Percentiles rank a stretch among this genome's conserved stretches.
These are phyloP conservation scores for Tylopilus subfusipes DNA, from an alignment of 768 basidiomycete genomes.

Conservation along the genomic window DNA sequence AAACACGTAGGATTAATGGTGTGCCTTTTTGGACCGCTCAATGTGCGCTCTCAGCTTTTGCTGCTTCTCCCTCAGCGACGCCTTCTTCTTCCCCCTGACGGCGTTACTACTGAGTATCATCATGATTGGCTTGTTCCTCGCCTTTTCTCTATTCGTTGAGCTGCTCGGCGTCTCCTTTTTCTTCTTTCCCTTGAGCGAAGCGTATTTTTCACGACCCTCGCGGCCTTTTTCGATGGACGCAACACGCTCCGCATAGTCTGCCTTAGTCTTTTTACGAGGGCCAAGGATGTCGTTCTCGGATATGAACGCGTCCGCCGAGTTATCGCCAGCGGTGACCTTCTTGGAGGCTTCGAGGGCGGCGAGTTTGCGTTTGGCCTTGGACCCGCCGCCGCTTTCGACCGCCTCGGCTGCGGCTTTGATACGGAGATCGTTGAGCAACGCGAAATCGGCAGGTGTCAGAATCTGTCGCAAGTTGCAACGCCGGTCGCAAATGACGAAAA, in stretches of 20 bases:
- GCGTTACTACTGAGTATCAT: slow-evolving; percentile 79
- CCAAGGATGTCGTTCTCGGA: slow-evolving; percentile 92
- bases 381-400: slow-evolving; percentile 66
- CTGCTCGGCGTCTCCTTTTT: slow-evolving; percentile 79
- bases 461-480: slow-evolving; percentile 51
- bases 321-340: slow-evolving; percentile 47
- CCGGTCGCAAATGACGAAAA: neutral
- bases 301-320: slow-evolving; percentile 54
- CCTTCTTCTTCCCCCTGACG: slow-evolving; percentile 81
- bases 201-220: slow-evolving; percentile 93
- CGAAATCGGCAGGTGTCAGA: slow-evolving; percentile 95
- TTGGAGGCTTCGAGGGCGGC: slow-evolving; percentile 72
- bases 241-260: slow-evolving; percentile 90
- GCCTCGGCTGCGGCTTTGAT: slow-evolving; percentile 72
- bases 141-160: slow-evolving; percentile 90
- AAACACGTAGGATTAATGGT: slow-evolving; percentile 19
- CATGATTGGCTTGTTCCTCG: slow-evolving; percentile 93
- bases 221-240: slow-evolving; percentile 89
- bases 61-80: slow-evolving; percentile 78
- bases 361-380: slow-evolving; percentile 85
- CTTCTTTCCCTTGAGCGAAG: slow-evolving; percentile 88
- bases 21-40: slow-evolving; percentile 57
- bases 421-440: slow-evolving; percentile 82
- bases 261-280: slow-evolving; percentile 88
- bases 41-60: slow-evolving; percentile 74